Evolutionary conservation across 78 protist genomes (phyloP), one percentile per base, ranked within the genome.

Genomic region (Guillardia theta): DNA sequence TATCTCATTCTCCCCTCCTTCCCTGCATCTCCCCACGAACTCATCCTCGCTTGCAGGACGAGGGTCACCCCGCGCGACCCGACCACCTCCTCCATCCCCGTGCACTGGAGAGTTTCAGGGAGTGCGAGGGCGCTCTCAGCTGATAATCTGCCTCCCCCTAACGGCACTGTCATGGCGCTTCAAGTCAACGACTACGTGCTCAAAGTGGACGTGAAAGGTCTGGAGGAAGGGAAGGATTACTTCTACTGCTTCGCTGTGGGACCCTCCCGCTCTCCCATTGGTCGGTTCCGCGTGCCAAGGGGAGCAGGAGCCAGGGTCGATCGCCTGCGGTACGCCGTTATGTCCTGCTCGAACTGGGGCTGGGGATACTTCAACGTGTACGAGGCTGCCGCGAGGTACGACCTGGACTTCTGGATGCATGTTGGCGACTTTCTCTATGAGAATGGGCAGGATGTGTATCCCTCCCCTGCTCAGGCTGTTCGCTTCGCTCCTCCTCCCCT

Each of bases 291-390:
- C 4, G 48, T 80, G 48, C 90, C 90, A 12, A 10, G 36, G 8
- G 48, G 62, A 37, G 27, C 39, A 41, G 90, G 45, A 48, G 19
- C 27, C 37, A 5, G 0, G 39, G 33, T 44, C 30, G 12, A 0
- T 12, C 45, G 33, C 43, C 90, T 80, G 22, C 48, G 53, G 43
- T 80, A 44, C 19, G 90, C 39, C 45, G 90, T 80, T 36, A 45
- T 80, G 62, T 80, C 90, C 41, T 41, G 90, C 53, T 6, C 90
- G 53, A 44, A 30, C 53, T 80, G 90, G 90, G 90, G n/a, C 33
- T 41, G 53, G 90, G 90, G 90, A 30, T 45, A 80, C 90, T 80
- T 80, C 90, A 41, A 80, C 90, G 90, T 53, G 53, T 80, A 44
- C 27, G 53, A 27, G 43, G 33, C 45, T 15, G 90, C 90, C 30